Evolutionary conservation across 129 eudicot genomes (phyloP).

Genomic region (Tagetes erecta): DNA sequence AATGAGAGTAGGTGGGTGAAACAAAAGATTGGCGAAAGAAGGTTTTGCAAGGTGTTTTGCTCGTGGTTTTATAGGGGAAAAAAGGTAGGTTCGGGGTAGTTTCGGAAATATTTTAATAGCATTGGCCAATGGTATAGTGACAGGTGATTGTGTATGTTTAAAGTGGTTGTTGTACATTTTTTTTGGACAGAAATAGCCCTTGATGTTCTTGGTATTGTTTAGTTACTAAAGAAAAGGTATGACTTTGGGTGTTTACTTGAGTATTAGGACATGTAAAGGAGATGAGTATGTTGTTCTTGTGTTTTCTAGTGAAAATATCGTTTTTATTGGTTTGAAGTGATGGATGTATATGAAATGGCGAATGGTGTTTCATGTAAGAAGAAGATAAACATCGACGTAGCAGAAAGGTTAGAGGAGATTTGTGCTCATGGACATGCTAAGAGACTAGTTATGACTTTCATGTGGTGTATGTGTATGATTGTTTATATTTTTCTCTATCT

Average conservation of each 20-base stretch:
- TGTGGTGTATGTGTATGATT: too few species aligned
- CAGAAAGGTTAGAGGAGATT: too few species aligned
- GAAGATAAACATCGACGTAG: too few species aligned
- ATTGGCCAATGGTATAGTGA: neutral
- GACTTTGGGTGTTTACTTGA: neutral
- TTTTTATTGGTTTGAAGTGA: neutral
- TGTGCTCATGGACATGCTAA: too few species aligned
- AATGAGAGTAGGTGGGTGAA: constrained; percentile 27
- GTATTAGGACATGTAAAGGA: neutral
- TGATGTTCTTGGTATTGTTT: neutral
- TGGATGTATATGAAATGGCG: neutral
- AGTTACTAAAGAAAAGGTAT: neutral
- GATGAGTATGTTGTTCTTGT: neutral
- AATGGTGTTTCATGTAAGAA: neutral
- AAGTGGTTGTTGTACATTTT: neutral
- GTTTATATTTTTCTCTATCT: too few species aligned
- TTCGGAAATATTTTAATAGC: constrained; percentile 4
- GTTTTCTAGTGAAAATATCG: neutral
- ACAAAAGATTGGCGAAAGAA: constrained; percentile 30
- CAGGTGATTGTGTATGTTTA: too few species aligned
- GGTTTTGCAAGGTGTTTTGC: constrained; percentile 5
- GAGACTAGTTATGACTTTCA: too few species aligned
- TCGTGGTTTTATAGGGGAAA: constrained; percentile 30
- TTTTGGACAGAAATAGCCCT: neutral
- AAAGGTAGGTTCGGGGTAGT: constrained; percentile 13